Evolutionary conservation across 78 protist species (phyloP), one percentile per base, ranked within the genome.

Genomic region (Dictyostelium capitatum): DNA sequence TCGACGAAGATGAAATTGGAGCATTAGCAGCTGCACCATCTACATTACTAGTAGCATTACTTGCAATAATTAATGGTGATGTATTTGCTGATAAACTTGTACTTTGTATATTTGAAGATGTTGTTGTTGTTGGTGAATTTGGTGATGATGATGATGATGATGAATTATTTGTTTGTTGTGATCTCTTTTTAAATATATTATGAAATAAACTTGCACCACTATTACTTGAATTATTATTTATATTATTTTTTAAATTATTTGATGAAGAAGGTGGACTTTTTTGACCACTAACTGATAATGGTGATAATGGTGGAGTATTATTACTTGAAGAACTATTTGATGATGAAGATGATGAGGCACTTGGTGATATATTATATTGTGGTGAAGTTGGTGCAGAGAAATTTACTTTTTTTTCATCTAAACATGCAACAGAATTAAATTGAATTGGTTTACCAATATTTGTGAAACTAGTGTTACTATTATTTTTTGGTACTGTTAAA

Each of bases 171-270:
- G n/a, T n/a, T n/a, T 37, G 43, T 37, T 37, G 43, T 37, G 43
- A 37, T 73, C 59, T 83, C 74, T 83, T 83, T 57, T 83, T 83
- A n/a, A 83, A 83, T 6, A 83, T 25, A n/a, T 79, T 79, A 56
- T 73, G 91, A 79, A 83, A 83, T 23, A 83, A 41, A 83, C 82
- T 73, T 23, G 72, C 74, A 53, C 75, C 28, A 25, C 28, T 19
- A 25, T 62, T 62, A 37, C 43, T 37, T 37, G 43, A n/a, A n/a
- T n/a, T n/a, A 23, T 59, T 62, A 11, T 11, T 14, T 4, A 62
- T 62, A 25, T 11, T 25, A 23, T 25, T 25, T 11, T 62, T 62
- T n/a, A 32, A 11, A 25, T 62, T 62, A 67, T 41, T 62, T 64
- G 90, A 23, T 15, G 79, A 20, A 7, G 90, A 51, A 50, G 90